These are phyloP conservation scores for Anthracocystis panici-leucophaei DNA, from an alignment of 1,284 basidiomycete species.

Conservation along the genomic window DNA sequence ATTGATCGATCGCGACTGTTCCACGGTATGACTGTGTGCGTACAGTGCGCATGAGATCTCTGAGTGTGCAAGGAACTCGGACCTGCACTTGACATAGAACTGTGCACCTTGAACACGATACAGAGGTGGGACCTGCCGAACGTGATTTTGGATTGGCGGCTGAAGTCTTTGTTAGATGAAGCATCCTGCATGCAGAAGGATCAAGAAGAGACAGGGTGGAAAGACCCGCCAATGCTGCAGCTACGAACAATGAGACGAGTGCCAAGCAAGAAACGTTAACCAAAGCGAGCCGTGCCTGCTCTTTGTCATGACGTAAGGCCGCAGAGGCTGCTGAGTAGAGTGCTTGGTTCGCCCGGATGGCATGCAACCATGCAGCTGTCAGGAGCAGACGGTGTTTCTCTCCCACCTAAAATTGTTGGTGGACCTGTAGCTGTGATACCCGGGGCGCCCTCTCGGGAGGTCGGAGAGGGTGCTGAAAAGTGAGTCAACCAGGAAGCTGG, in stretches of 20 bases:
- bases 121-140: neutral
- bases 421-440: neutral
- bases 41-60: neutral
- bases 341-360: slow-evolving; percentile 4
- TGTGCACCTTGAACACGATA: neutral
- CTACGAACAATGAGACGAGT: neutral
- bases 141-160: neutral
- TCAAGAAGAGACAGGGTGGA: neutral
- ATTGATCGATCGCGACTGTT: no score
- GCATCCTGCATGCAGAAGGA: neutral
- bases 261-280: neutral
- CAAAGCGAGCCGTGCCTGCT: slow-evolving; percentile 2
- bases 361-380: slow-evolving; percentile 9
- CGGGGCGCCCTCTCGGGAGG: neutral
- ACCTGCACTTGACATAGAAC: neutral
- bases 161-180: neutral
- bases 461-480: neutral
- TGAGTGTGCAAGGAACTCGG: neutral
- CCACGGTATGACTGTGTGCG: no score
- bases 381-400: slow-evolving; percentile 3
- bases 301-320: neutral
- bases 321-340: neutral
- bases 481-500: neutral
- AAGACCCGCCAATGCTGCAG: slow-evolving; percentile 4
- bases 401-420: neutral